Base-by-base conservation (phyloP, 2,329 filamentous ascomycete species). In the Fusarium xyrophilum region DNA sequence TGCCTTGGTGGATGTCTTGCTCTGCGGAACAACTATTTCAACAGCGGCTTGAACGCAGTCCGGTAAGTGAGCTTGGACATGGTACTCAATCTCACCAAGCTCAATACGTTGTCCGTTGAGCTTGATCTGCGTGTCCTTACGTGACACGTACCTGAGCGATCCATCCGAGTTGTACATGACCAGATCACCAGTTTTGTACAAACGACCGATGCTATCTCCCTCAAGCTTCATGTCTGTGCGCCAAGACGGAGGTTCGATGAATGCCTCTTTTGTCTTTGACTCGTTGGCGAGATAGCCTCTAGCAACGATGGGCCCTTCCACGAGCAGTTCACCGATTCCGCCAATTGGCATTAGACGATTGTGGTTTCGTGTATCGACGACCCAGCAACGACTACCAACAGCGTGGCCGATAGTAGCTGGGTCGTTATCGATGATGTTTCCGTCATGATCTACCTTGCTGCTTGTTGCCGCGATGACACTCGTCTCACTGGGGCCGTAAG, bases 101-200 rank as follows among this genome's bases (percentile, higher is more conserved):
- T 86, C 89, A 42, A 88, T 80, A 33, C 86, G 77, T 60, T 84
- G 88, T 14, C 89, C 89, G 14, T 83, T 81, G 9, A 89, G 76
- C 72, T 89, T 89, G 47, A 89, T 81, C 71, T 89, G 87, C 0
- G 81, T 81, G 65, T 89, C 87, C 64, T 86, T 87, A 17, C 87
- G 80, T 17, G 84, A 84, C 21, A 85, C 62, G 39, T 81, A 85
- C 0, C 77, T 71, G 8, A 86, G 67, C 8, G 74, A 73, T 0
- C 82, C 81, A 39, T 84, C 79, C 0, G 74, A 68, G 36, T 80
- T 75, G 39, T 83, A 83, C 28, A 71, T 68, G 4, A 77, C 84
- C 4, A 86, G 74, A 67, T 86, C 84, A 8, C 84, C 84, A 4
- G 84, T 85, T 60, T 81, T 81, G 68, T 84, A 86, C 11, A 82